phyloP scores from a whole-genome alignment of 1,139 yeast genomes.

The Suhomyces kunorum region DNA sequence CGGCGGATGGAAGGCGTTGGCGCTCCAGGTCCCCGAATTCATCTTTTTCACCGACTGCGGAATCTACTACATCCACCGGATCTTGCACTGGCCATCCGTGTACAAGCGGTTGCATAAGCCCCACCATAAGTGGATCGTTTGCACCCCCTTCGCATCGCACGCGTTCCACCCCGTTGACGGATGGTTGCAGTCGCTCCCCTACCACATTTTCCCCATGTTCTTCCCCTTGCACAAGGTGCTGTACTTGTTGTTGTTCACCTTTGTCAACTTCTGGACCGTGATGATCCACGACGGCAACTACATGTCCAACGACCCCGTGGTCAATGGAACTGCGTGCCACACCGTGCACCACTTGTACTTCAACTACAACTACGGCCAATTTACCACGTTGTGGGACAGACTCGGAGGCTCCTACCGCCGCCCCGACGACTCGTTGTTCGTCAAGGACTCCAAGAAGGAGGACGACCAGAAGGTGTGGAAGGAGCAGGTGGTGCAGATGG shows the following conservation, averaged over 20 bases:
- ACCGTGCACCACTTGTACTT: conserved; percentile 95
- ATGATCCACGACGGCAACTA: conserved; percentile 98
- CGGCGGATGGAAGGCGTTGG: conserved; percentile 67
- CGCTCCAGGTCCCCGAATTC: conserved; percentile 71
- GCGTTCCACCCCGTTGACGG: conserved; percentile 99
- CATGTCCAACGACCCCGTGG: conserved; percentile 86
- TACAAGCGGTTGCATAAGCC: conserved; percentile 91
- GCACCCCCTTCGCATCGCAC: conserved; percentile 97
- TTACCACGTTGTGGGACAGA: conserved; percentile 97
- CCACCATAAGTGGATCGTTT: conserved; percentile 99
- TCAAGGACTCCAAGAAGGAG: conserved; percentile 50
- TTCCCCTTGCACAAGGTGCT: conserved; percentile 91
- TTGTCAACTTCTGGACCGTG: conserved; percentile 97
- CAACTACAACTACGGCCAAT: conserved; percentile 97
- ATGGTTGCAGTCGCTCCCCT: conserved; percentile 86
- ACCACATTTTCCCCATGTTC: conserved; percentile 84
- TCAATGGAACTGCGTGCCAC: conserved; percentile 98
- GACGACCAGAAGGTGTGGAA: conserved; percentile 64
- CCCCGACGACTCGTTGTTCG: conserved; percentile 86
- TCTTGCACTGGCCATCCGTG: conserved; percentile 87
- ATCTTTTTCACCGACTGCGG: conserved; percentile 92
- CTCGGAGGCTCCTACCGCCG: conserved; percentile 89
- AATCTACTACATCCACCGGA: conserved; percentile 86
- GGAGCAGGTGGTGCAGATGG: conserved; percentile 75
- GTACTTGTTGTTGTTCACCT: conserved; percentile 76